A percentile compares a stretch with the other conserved stretches of the same genome.
Conservation (phyloP, 768 basidiomycete species). For the Rhizopogon salebrosus region DNA sequence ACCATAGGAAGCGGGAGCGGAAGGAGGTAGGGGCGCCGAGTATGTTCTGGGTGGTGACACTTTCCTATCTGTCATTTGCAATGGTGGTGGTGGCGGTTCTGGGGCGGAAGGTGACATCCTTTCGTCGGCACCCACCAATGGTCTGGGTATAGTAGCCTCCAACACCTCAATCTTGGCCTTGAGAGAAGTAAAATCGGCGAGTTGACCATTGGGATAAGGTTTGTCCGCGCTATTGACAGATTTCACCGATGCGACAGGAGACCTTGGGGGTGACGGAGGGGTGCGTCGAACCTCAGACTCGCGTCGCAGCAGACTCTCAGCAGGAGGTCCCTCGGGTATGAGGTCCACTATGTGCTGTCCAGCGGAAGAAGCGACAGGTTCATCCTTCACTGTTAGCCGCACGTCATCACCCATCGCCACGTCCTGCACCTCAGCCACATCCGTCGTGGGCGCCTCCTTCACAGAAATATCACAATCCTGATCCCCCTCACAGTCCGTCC, state of each 20-base stretch:
- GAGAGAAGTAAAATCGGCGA: not conserved
- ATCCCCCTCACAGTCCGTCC: not conserved
- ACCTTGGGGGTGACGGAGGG: not conserved
- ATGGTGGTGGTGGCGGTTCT: not conserved
- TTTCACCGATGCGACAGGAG: not conserved
- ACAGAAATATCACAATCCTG: not conserved
- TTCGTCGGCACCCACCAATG: not conserved
- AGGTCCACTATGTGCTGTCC: not conserved
- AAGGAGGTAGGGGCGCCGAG: not conserved
- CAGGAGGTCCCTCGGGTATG: not conserved
- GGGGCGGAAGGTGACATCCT: not conserved
- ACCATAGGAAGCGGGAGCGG: constrained; percentile 2
- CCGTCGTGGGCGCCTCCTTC: not conserved
- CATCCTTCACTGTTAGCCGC: not conserved
- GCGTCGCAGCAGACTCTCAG: not conserved
- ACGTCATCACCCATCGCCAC: constrained; percentile 8
- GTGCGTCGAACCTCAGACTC: not conserved
- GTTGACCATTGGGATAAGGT: not conserved
- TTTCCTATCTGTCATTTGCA: not conserved
- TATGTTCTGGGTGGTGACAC: not conserved
- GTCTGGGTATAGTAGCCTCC: not conserved
- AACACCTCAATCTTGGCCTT: not conserved
- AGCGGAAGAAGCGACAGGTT: not conserved
- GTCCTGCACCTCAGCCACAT: constrained; percentile 4
- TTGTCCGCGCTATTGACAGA: not conserved